Conservation (phyloP, 352 stramenopile species). For the Phytophthora nicotianae region DNA sequence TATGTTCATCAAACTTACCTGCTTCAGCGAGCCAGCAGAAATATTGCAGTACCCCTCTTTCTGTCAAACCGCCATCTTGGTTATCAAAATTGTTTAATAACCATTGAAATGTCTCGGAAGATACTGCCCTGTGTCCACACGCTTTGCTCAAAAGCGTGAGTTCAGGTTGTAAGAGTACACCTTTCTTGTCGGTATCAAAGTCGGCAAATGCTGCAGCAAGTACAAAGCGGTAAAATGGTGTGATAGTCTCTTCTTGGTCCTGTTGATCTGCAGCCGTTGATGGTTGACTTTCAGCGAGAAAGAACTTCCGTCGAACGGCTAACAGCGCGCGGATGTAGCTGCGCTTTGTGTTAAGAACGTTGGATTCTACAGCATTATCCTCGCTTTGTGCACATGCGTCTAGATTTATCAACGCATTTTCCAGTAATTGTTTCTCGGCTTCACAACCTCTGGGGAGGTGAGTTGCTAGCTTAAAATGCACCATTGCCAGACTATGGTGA, state of each 20-base stretch:
- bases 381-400: slow-evolving; percentile 22
- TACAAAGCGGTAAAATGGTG: slow-evolving; percentile 73
- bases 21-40: slow-evolving; percentile 73
- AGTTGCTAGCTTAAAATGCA: slow-evolving; percentile 66
- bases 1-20: slow-evolving; percentile 27
- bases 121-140: slow-evolving; percentile 39
- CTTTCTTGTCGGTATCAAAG: slow-evolving; percentile 40
- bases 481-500: slow-evolving; percentile 41
- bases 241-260: slow-evolving; percentile 41
- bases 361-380: slow-evolving; percentile 1
- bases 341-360: slow-evolving; percentile 16
- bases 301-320: slow-evolving; percentile 60
- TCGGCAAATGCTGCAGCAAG: slow-evolving; percentile 59
- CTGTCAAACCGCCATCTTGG: slow-evolving; percentile 41
- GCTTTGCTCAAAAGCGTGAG: slow-evolving; percentile 55
- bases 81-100: slow-evolving; percentile 63
- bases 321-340: slow-evolving; percentile 56
- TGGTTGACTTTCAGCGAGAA: slow-evolving; percentile 41
- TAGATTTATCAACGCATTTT: slow-evolving; percentile 48
- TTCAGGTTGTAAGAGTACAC: slow-evolving; percentile 35
- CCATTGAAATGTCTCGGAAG: slow-evolving; percentile 45
- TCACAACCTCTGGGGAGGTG: slow-evolving; percentile 56
- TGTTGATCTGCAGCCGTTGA: slow-evolving; percentile 9
- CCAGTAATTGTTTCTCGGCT: slow-evolving; percentile 54
- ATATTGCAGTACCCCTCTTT: slow-evolving; percentile 67